phyloP scores from a whole-genome alignment of 2,329 filamentous ascomycete species.

The Ophiocordyceps camponoti-saundersi region DNA sequence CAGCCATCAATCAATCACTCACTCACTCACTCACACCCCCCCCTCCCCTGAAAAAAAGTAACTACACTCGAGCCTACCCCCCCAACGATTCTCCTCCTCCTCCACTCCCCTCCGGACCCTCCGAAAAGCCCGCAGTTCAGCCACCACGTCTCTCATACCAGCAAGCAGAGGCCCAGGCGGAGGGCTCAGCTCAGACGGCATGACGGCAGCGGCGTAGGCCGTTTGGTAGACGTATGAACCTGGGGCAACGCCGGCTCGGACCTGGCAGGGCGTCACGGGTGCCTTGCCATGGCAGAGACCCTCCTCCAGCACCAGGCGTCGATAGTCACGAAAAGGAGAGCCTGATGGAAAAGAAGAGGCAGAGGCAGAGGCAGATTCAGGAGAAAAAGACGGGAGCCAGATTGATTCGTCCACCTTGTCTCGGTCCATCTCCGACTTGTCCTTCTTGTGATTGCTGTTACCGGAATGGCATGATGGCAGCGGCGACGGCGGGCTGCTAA shows the following conservation, averaged over 20 bases:
- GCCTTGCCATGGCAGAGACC: conserved; percentile 20
- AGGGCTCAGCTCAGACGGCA: conserved; percentile 12
- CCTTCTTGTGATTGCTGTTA: too few relatives aligned
- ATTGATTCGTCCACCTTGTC: conserved; percentile 11
- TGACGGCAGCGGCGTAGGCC: conserved; percentile 34
- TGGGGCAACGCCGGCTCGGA: conserved; percentile 29
- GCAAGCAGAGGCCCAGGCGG: conserved; percentile 14
- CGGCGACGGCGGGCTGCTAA: too few relatives aligned
- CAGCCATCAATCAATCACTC: too few relatives aligned
- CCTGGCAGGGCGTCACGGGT: conserved; percentile 30
- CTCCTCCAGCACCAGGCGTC: conserved; percentile 21
- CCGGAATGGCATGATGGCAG: too few relatives aligned
- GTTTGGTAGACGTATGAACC: conserved; percentile 27
- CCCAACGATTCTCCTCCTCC: too few relatives aligned
- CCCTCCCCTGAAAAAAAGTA: too few relatives aligned
- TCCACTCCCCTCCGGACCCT: too few relatives aligned
- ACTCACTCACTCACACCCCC: too few relatives aligned
- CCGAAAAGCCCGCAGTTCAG: conserved; percentile 22
- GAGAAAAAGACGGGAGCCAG: conserved; percentile 28
- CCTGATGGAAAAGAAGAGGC: conserved; percentile 12
- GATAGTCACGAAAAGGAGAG: conserved; percentile 27
- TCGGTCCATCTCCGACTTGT: conserved; percentile 2
- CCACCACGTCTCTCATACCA: conserved; percentile 26
- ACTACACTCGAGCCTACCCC: too few relatives aligned
- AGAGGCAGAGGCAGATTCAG: too few relatives aligned